Evolutionary conservation across 176 grass and related monocot genomes (phyloP).

Genomic region (Oryza coarctata): DNA sequence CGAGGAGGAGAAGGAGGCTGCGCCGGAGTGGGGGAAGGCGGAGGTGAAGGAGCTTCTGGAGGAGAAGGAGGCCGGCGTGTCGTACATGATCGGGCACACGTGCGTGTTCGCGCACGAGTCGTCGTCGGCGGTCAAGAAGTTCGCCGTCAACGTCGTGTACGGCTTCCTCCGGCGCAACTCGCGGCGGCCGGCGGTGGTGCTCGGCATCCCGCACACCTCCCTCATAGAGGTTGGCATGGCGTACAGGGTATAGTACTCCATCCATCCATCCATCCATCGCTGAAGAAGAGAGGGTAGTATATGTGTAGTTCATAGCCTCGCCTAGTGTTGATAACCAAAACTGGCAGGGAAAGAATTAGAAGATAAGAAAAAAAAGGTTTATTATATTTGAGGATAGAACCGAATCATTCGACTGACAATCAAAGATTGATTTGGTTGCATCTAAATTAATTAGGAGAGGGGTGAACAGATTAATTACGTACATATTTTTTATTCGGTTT

Average conservation of each 20-base stretch:
- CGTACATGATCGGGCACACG: conserved; percentile 90
- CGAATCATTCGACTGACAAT: too few relatives aligned
- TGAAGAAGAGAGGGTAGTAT: neutral
- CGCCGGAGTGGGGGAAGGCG: neutral
- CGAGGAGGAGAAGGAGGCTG: neutral
- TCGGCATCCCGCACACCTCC: conserved; percentile 72
- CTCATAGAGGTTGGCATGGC: conserved; percentile 87
- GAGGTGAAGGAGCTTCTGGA: conserved; percentile 65
- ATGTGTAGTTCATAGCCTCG: neutral
- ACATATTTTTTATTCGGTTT: too few relatives aligned
- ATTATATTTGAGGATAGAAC: too few relatives aligned
- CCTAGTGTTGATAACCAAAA: too few relatives aligned
- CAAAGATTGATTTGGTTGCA: too few relatives aligned
- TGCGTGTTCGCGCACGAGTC: conserved; percentile 73
- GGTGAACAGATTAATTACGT: too few relatives aligned
- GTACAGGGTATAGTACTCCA: conserved; percentile 64
- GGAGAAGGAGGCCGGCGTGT: conserved; percentile 79
- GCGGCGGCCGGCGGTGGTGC: conserved; percentile 61
- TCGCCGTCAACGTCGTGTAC: conserved; percentile 65
- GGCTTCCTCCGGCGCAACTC: conserved; percentile 89
- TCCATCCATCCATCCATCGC: neutral
- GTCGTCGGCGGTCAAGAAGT: conserved; percentile 72
- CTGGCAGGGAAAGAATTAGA: too few relatives aligned
- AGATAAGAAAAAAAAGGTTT: too few relatives aligned
- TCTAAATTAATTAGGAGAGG: too few relatives aligned